Evolutionary conservation across 2,329 filamentous ascomycete species (phyloP).

Genomic region (Pseudopithomyces maydicus): DNA sequence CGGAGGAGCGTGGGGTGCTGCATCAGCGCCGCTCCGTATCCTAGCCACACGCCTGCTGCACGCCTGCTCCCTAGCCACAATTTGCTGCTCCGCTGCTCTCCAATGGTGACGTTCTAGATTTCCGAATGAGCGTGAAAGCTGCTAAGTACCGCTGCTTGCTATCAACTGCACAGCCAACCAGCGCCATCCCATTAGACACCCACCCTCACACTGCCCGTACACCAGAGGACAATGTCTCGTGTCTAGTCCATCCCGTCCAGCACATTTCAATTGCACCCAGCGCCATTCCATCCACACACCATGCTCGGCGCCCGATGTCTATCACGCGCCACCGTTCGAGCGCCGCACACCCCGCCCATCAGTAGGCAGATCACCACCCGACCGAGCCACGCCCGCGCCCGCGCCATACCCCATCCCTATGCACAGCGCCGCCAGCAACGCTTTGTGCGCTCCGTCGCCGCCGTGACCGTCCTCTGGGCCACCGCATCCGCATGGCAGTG

Average conservation of each 20-base stretch:
- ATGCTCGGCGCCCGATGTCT: constrained; percentile 40
- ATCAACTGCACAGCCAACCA: background rate
- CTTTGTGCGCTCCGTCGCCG: constrained; percentile 50
- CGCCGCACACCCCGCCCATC: constrained; percentile 26
- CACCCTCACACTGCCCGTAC: constrained; percentile 4
- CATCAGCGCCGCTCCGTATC: background rate
- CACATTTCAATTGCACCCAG: constrained; percentile 4
- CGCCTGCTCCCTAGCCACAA: constrained; percentile 10
- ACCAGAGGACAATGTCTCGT: constrained; percentile 20
- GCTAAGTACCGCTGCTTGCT: too few species aligned
- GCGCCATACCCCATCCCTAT: constrained; percentile 42
- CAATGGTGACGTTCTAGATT: background rate
- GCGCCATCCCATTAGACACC: background rate
- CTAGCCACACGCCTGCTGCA: constrained; percentile 6
- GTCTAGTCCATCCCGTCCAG: constrained; percentile 14
- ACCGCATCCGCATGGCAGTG: constrained; percentile 52
- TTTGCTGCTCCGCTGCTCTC: constrained; percentile 16
- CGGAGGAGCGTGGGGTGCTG: constrained; percentile 12
- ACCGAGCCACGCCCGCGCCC: constrained; percentile 26
- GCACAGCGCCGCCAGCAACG: constrained; percentile 53
- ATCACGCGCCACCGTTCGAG: constrained; percentile 34
- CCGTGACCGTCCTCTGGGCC: constrained; percentile 49
- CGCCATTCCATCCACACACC: constrained; percentile 13
- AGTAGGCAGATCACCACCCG: constrained; percentile 32
- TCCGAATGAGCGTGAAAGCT: background rate